Evolutionary conservation across 1,284 basidiomycete species (phyloP).

Genomic region (Inonotus hispidus): DNA sequence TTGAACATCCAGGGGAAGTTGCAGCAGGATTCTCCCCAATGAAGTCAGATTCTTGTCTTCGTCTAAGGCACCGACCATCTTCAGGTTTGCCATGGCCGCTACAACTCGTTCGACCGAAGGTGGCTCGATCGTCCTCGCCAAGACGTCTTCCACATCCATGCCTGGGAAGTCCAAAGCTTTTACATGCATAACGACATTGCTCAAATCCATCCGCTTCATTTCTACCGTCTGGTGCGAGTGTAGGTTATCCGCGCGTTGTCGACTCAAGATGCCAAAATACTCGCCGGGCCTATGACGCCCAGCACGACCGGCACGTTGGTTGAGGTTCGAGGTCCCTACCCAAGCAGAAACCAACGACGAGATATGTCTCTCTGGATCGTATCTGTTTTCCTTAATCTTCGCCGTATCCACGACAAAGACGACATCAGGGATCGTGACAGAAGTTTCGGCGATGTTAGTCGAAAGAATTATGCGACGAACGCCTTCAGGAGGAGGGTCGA

Average conservation of each 20-base stretch:
- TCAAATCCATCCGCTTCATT: slow-evolving; percentile 92
- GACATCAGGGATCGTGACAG: slow-evolving; percentile 94
- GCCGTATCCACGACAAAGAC: slow-evolving; percentile 92
- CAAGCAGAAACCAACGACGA: slow-evolving; percentile 85
- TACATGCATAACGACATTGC: slow-evolving; percentile 93
- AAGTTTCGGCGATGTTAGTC: slow-evolving; percentile 97
- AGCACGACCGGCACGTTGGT: slow-evolving; percentile 91
- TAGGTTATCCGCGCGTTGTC: slow-evolving; percentile 57
- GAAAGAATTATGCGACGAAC: slow-evolving; percentile 87
- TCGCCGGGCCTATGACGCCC: slow-evolving; percentile 90
- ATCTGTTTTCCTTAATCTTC: slow-evolving; percentile 90
- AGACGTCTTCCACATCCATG: slow-evolving; percentile 83
- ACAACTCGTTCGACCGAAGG: slow-evolving; percentile 76
- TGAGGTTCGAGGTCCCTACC: slow-evolving; percentile 91
- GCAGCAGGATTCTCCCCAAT: slow-evolving; percentile 83
- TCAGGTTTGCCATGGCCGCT: slow-evolving; percentile 78
- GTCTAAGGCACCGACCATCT: slow-evolving; percentile 88
- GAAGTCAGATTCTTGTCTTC: slow-evolving; percentile 75
- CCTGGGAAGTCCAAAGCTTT: slow-evolving; percentile 93
- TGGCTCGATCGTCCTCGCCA: slow-evolving; percentile 85
- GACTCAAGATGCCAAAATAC: slow-evolving; percentile 84
- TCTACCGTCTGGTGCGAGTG: slow-evolving; percentile 88
- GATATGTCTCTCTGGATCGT: slow-evolving; percentile 86
- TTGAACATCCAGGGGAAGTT: slow-evolving; percentile 86
- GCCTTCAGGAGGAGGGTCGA: slow-evolving; percentile 72